Evolutionary conservation across 768 basidiomycete species (phyloP).

Genomic region (Russula griseocarnosa): DNA sequence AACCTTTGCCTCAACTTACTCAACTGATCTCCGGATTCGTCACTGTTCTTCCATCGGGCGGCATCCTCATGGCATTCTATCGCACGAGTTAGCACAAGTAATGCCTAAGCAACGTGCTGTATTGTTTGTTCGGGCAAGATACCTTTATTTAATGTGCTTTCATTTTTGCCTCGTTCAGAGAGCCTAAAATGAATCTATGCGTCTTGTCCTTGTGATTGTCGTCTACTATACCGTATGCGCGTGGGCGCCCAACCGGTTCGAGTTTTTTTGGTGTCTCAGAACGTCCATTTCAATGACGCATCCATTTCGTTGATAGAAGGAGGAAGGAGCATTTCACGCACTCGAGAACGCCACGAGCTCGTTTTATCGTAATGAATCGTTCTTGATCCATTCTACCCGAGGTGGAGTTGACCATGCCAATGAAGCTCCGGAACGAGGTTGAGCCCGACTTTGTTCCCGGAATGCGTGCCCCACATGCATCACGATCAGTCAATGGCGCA

Average conservation of each 20-base stretch:
- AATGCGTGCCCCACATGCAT: not conserved
- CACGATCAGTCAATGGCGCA: not conserved
- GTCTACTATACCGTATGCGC: no score
- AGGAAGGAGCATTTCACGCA: not conserved
- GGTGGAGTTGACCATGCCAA: not conserved
- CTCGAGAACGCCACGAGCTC: not conserved
- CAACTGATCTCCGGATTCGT: not conserved
- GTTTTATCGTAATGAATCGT: not conserved
- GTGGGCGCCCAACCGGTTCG: not conserved
- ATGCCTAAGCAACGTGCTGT: no score
- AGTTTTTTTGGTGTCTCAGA: not conserved
- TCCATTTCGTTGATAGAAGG: not conserved
- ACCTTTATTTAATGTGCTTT: no score
- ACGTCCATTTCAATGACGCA: not conserved
- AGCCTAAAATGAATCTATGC: no score
- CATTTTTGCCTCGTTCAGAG: no score
- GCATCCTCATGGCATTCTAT: not conserved
- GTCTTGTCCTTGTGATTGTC: no score
- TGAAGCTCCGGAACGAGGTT: not conserved
- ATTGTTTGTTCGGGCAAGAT: no score
- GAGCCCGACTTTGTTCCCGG: not conserved
- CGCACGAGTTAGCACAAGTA: no score
- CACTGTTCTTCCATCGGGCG: not conserved
- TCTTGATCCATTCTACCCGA: no score
- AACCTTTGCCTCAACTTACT: not conserved